Base-by-base conservation (phyloP, 2,329 filamentous ascomycete species). In the Fusarium tanahbumbuense region DNA sequence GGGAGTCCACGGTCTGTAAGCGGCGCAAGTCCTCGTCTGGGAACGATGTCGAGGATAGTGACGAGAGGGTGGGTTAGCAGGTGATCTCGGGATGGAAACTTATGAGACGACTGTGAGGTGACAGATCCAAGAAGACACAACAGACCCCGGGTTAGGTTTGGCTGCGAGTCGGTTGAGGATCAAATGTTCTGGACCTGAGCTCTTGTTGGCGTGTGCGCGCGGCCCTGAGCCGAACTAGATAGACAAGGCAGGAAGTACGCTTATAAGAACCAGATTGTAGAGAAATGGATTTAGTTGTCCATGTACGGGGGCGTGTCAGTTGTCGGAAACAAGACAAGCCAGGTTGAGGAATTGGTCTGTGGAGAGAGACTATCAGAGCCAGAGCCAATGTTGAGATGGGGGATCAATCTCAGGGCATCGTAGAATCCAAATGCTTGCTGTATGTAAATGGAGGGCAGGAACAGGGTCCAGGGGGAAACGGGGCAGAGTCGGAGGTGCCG, bases 91-190 rank as follows among this genome's bases (percentile, higher is more conserved):
- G 60, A 59, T 41, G 53, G 54, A 68, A 74, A 67, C 60, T 70
- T 64, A 61, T 75, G 73, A 69, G 70, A 55, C 62, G 68, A 73
- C 60, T 56, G 72, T 73, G 62, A 75, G 72, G 68, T 67, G 70
- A 73, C 64, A 60, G 68, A 64, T 60, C 28, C 57, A 68, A 66
- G 56, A 44, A 53, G 49, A 22, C 49, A 53, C 50, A 61, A 52
- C 41, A 65, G 60, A 48, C 56, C 54, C 59, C 48, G 56, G 52
- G 49, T 64, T 60, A 54, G 67, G 61, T 69, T 55, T 64, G 63
- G 57, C 63, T 72, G 71, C 66, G 68, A 60, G 64, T 67, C 56
- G 69, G 55, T 65, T 64, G 60, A 67, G 34, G 56, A 62, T 68
- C 53, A 60, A 60, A 67, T 63, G 70, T 73, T 74, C 72, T 75